Conservation (phyloP, 805 yeast genomes). For the Metahyphopichia silvanorum region DNA sequence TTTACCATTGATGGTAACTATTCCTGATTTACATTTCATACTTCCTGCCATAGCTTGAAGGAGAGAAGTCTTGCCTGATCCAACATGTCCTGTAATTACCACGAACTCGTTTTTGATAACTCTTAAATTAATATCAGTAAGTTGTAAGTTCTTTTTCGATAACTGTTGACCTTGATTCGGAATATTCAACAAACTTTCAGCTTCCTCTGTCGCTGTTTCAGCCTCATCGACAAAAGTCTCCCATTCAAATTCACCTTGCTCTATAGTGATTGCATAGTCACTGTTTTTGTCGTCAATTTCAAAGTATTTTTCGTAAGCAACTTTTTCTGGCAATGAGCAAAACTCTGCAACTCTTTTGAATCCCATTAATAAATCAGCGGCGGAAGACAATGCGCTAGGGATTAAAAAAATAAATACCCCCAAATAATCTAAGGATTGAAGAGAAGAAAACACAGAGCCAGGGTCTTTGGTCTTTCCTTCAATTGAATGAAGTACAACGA, state of each 20-base stretch:
- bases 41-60: conserved; percentile 38
- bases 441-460: conserved; percentile 40
- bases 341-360: conserved; percentile 29
- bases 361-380: conserved; percentile 43
- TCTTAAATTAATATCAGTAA: conserved; percentile 27
- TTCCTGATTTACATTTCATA: conserved; percentile 23
- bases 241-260: conserved; percentile 67
- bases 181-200: no score
- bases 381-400: conserved; percentile 43
- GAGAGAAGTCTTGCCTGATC: conserved; percentile 43
- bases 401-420: conserved; percentile 42
- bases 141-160: conserved; percentile 12
- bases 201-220: no score
- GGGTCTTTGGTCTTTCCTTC: conserved; percentile 37
- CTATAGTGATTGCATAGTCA: conserved; percentile 41
- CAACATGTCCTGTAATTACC: conserved; percentile 41
- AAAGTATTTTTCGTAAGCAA: conserved; percentile 6
- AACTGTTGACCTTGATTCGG: conserved; percentile 5
- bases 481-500: conserved; percentile 40
- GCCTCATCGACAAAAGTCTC: no score
- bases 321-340: conserved; percentile 25
- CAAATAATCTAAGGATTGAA: conserved; percentile 39
- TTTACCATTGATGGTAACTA: conserved; percentile 23
- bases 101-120: conserved; percentile 33
- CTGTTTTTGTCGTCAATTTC: conserved; percentile 1